Percentiles rank a stretch among this genome's conserved stretches.
These are phyloP conservation scores for Circinella umbellata DNA, from an alignment of 371 early-diverging fungal genomes.

Conservation along the genomic window DNA sequence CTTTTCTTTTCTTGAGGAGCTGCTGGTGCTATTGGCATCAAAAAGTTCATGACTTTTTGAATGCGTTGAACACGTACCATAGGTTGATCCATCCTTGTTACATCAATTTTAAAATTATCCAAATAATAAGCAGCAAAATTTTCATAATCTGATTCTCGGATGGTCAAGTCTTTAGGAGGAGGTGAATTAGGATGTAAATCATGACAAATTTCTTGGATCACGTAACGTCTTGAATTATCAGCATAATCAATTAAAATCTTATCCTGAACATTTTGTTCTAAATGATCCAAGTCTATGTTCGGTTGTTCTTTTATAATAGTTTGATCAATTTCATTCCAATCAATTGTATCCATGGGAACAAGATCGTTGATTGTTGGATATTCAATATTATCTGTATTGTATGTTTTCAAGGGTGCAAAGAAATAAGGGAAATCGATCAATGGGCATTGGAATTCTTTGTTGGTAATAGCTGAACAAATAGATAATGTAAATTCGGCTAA, in stretches of 20 bases:
- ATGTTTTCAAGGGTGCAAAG: conserved; percentile 53
- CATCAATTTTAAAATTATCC: conserved; percentile 29
- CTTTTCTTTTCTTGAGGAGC: conserved; percentile 30
- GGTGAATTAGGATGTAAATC: conserved; percentile 48
- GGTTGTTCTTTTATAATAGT: conserved; percentile 21
- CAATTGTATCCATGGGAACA: conserved; percentile 37
- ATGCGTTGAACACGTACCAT: conserved; percentile 51
- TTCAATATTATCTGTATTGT: conserved; percentile 13
- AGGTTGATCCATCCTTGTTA: conserved; percentile 47
- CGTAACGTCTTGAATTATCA: conserved; percentile 63
- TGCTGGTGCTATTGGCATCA: conserved; percentile 39
- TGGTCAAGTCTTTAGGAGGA: conserved; percentile 28
- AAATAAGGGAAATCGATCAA: conserved; percentile 59
- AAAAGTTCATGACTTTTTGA: conserved; percentile 55
- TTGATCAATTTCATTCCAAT: conserved; percentile 59
- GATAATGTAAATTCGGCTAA: conserved; percentile 59
- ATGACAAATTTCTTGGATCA: conserved; percentile 48
- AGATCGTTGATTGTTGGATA: conserved; percentile 1
- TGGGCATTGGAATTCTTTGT: conserved; percentile 57
- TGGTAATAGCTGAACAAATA: conserved; percentile 52
- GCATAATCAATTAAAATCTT: conserved; percentile 57
- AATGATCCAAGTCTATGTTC: conserved; percentile 23
- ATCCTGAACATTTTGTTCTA: conserved; percentile 32
- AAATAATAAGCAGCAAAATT: conserved; percentile 61
- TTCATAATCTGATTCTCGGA: conserved; percentile 45